Evolutionary conservation across 2,329 filamentous ascomycete species (phyloP).

Genomic region (Apiospora phragmitis): DNA sequence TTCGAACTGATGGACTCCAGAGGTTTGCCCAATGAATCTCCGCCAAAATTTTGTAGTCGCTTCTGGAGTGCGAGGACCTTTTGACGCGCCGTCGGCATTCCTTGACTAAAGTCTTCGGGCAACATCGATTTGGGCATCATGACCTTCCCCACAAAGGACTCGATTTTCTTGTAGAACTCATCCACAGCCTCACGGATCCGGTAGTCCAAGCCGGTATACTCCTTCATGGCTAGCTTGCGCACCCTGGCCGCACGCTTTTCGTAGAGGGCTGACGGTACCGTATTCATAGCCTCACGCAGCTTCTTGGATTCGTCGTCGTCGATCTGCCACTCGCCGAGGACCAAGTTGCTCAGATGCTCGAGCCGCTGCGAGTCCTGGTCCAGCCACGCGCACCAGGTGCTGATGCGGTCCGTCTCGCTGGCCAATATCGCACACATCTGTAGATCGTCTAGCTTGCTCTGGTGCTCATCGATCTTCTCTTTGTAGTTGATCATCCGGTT

Average conservation of each 20-base stretch:
- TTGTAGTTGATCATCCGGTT: background rate
- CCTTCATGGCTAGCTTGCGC: constrained; percentile 18
- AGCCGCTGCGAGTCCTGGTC: background rate
- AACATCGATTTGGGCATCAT: background rate
- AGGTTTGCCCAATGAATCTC: background rate
- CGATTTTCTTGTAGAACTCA: constrained; percentile 13
- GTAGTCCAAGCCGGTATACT: constrained; percentile 21
- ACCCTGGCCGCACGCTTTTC: constrained; percentile 17
- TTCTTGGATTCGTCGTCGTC: background rate
- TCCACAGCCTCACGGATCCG: constrained; percentile 25
- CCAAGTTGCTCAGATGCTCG: background rate
- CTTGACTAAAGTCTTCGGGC: background rate
- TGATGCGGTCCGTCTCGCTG: background rate
- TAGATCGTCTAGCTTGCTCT: background rate
- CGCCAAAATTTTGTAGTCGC: background rate
- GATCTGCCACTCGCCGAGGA: background rate
- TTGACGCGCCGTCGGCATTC: background rate
- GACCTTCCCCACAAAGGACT: background rate
- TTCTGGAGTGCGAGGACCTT: background rate
- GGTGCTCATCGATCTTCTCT: background rate
- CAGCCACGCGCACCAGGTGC: background rate
- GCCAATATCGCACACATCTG: background rate
- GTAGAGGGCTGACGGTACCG: constrained; percentile 23
- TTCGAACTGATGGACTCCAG: background rate
- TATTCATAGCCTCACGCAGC: constrained; percentile 12